Evolutionary conservation across 768 basidiomycete species (phyloP).

Genomic region (Termitomyces sp.): DNA sequence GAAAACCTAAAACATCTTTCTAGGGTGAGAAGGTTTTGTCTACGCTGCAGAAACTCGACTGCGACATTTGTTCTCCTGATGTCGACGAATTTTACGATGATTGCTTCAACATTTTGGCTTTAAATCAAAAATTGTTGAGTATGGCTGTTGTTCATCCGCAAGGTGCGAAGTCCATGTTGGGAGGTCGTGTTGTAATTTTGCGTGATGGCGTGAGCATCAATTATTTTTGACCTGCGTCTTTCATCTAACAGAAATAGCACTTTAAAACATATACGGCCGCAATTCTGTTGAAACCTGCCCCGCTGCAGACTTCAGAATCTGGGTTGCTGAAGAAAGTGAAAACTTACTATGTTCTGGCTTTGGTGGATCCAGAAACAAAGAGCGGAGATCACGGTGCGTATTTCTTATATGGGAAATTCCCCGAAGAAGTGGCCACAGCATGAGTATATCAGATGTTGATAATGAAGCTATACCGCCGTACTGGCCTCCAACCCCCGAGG

Average conservation of each 20-base stretch:
- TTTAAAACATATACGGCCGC: slow-evolving; percentile 66
- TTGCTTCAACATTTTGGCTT: slow-evolving; percentile 51
- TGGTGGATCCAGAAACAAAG: slow-evolving; percentile 63
- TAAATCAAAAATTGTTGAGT: slow-evolving; percentile 57
- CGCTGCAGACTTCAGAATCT: slow-evolving; percentile 34
- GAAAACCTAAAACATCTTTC: slow-evolving; percentile 5
- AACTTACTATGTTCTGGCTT: slow-evolving; percentile 64
- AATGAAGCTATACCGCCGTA: slow-evolving; percentile 55
- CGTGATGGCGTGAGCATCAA: slow-evolving; percentile 62
- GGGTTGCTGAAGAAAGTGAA: slow-evolving; percentile 43
- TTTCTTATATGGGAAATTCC: not conserved
- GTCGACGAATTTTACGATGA: slow-evolving; percentile 76
- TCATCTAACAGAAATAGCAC: slow-evolving; percentile 44
- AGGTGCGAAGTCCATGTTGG: slow-evolving; percentile 58
- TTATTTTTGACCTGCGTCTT: not conserved
- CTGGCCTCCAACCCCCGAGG: slow-evolving; percentile 64
- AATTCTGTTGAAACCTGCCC: slow-evolving; percentile 64
- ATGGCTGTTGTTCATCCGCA: slow-evolving; percentile 55
- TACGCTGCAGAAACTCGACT: slow-evolving; percentile 57
- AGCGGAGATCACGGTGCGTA: slow-evolving; percentile 42
- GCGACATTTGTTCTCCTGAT: slow-evolving; percentile 62
- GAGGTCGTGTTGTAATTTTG: slow-evolving; percentile 81
- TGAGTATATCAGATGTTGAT: slow-evolving; percentile 45
- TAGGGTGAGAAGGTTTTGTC: slow-evolving; percentile 72
- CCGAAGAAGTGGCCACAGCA: not conserved